Conservation (phyloP, 169 alveolate genomes). For the Cystoisospora suis region DNA sequence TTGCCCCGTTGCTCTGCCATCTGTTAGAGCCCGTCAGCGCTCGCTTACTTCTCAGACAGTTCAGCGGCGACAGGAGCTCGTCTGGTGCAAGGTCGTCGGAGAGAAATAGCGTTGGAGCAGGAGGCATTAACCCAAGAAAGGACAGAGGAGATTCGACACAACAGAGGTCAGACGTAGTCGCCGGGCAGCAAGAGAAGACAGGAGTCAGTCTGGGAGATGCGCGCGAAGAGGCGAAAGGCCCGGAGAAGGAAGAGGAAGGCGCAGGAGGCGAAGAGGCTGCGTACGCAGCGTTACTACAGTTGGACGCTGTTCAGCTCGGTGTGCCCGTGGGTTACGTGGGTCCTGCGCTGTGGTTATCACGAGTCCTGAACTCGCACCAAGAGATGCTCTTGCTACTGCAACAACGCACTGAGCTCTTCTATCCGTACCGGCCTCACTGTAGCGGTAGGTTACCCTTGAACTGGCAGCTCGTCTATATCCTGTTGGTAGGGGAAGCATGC, state of each 20-base stretch:
- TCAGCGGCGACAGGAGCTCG: neutral
- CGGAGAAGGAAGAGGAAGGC: neutral
- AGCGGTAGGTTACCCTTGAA: neutral
- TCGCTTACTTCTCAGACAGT: neutral
- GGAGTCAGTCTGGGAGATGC: neutral
- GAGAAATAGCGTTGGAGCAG: neutral
- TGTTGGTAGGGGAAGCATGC: too few species aligned
- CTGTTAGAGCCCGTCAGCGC: slow-evolving; percentile 29
- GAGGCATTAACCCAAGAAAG: neutral
- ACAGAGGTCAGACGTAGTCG: neutral
- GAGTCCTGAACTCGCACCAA: neutral
- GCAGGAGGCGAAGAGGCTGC: slow-evolving; percentile 14
- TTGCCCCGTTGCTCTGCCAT: neutral
- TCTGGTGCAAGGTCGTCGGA: too few species aligned
- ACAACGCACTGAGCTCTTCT: slow-evolving; percentile 17
- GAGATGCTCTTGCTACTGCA: neutral
- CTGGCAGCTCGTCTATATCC: neutral
- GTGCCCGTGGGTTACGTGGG: neutral
- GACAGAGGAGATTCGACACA: neutral
- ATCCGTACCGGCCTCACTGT: slow-evolving; percentile 6
- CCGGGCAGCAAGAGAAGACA: neutral
- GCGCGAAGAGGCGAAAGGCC: neutral
- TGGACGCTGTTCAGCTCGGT: slow-evolving; percentile 3
- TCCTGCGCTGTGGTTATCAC: neutral
- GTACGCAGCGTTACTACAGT: neutral